phyloP scores from a whole-genome alignment of 2,329 filamentous ascomycete species.

The Myriosclerotinia duriaeana region DNA sequence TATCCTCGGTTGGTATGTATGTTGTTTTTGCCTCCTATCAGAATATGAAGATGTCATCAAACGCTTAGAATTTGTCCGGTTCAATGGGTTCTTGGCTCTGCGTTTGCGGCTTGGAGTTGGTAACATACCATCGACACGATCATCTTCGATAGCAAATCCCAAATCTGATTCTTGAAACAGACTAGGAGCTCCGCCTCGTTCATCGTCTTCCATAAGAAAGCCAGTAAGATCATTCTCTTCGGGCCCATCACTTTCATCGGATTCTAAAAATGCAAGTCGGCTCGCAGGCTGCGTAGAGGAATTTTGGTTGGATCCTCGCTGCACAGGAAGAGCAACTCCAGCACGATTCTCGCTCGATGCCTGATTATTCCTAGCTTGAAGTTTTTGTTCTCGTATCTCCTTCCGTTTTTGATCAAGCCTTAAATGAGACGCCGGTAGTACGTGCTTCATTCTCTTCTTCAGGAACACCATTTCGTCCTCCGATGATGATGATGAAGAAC shows the following conservation, averaged over 20 bases:
- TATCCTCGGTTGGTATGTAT: slow-evolving; percentile 35
- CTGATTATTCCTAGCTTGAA: slow-evolving; percentile 25
- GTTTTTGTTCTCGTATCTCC: slow-evolving; percentile 36
- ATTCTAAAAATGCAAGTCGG: slow-evolving; percentile 23
- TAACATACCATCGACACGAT: slow-evolving; percentile 41
- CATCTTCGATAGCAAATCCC: slow-evolving; percentile 39
- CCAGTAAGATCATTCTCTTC: slow-evolving; percentile 26
- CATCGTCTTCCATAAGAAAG: slow-evolving; percentile 28
- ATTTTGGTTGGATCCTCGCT: neutral
- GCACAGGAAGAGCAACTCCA: slow-evolving; percentile 39
- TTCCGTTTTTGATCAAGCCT: slow-evolving; percentile 54
- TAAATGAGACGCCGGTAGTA: slow-evolving; percentile 67
- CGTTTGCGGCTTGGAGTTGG: slow-evolving; percentile 35
- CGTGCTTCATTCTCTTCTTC: slow-evolving; percentile 52
- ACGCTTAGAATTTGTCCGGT: slow-evolving; percentile 25
- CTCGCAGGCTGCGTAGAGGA: neutral
- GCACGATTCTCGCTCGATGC: slow-evolving; percentile 33
- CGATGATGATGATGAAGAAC: slow-evolving; percentile 29
- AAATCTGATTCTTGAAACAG: slow-evolving; percentile 30
- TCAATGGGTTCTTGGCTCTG: slow-evolving; percentile 12
- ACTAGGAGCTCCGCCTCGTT: slow-evolving; percentile 22
- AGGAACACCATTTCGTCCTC: slow-evolving; percentile 35
- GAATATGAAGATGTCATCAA: slow-evolving; percentile 24
- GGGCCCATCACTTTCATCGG: slow-evolving; percentile 35
- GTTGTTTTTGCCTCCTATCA: slow-evolving; percentile 7